phyloP scores from a whole-genome alignment of 345 rosid genomes.

The Erucastrum elatum region DNA sequence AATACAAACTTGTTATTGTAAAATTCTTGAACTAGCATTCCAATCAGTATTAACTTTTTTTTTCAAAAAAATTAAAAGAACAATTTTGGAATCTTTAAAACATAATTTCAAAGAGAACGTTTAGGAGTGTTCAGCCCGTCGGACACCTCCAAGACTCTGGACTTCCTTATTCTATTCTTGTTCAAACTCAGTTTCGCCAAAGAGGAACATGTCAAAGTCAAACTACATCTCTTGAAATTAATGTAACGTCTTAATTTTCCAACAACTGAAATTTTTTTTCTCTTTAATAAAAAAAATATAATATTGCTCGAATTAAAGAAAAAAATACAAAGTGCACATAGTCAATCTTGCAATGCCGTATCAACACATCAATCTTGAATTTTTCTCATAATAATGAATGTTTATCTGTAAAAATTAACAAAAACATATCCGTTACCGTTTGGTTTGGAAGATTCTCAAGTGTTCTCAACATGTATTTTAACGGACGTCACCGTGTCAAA shows the following conservation, averaged over 20 bases:
- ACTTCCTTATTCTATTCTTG: background rate
- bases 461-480: background rate
- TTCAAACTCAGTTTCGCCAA: conserved; percentile 6
- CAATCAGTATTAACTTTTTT: background rate
- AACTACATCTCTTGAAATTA: background rate
- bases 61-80: background rate
- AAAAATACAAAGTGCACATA: background rate
- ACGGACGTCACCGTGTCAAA: conserved; percentile 36
- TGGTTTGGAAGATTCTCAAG: conserved; percentile 20
- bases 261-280: background rate
- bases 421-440: conserved; percentile 15
- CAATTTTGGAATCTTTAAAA: conserved; percentile 15
- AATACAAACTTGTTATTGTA: background rate
- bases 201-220: conserved; percentile 29
- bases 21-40: background rate
- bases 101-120: conserved; percentile 15
- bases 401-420: conserved; percentile 1
- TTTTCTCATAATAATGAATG: background rate
- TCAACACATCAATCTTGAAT: conserved; percentile 10
- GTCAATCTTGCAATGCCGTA: conserved; percentile 16
- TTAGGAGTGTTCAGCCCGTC: conserved; percentile 16
- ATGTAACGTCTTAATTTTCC: conserved; percentile 2
- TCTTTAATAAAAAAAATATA: background rate
- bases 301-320: background rate
- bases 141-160: conserved; percentile 9